Percentiles rank a stretch among this genome's conserved stretches.
phyloP scores from a whole-genome alignment of 2,329 filamentous ascomycete species.

The Colletotrichum neosansevieriae region DNA sequence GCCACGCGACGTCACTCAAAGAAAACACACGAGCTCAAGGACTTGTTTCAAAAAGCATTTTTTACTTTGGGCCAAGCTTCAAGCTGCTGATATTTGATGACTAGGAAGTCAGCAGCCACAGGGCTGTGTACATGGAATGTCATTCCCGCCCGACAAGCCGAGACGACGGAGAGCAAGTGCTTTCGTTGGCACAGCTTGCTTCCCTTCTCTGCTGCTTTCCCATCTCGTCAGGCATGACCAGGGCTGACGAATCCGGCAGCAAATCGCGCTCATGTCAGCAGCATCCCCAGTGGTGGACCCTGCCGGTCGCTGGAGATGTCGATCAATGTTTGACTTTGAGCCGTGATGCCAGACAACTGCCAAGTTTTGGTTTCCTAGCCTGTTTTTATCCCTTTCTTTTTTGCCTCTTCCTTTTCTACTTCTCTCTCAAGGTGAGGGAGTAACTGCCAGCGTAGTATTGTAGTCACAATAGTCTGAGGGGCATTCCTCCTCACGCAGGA shows the following conservation, averaged over 20 bases:
- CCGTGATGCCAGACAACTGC: background rate
- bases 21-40: background rate
- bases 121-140: background rate
- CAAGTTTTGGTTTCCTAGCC: background rate
- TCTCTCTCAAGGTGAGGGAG: background rate
- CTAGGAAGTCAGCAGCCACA: too few species aligned
- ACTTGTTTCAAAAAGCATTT: background rate
- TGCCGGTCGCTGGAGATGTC: conserved; percentile 7
- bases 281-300: background rate
- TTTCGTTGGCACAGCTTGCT: conserved; percentile 1
- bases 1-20: background rate
- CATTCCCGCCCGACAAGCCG: background rate
- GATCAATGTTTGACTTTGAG: background rate
- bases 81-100: too few species aligned
- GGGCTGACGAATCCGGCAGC: conserved; percentile 28
- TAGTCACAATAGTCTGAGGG: background rate
- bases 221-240: background rate
- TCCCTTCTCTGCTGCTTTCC: conserved; percentile 1
- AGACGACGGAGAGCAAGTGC: background rate
- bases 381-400: background rate
- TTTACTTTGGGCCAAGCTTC: background rate
- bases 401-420: background rate
- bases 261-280: background rate
- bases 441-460: background rate
- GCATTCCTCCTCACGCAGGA: background rate